These are phyloP conservation scores for Ambrosia artemisiifolia DNA, from an alignment of 129 eudicot species.

Conservation along the genomic window DNA sequence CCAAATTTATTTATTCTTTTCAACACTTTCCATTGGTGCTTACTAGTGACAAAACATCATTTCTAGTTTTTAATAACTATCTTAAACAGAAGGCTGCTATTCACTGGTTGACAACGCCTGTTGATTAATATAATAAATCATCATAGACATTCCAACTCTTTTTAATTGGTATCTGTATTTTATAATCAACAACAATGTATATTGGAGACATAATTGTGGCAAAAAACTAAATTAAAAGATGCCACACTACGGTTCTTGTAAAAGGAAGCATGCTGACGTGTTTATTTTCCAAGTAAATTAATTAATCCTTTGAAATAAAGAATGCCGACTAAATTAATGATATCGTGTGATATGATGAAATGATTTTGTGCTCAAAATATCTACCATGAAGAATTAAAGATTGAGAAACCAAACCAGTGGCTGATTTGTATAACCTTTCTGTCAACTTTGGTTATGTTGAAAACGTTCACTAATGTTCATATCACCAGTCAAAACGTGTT, in stretches of 20 bases:
- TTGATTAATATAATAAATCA: constrained; percentile 19
- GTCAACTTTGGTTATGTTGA: constrained; percentile 3
- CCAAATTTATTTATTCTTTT: constrained; percentile 6
- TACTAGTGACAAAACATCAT: constrained; percentile 1
- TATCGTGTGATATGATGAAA: constrained; percentile 9
- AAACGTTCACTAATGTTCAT: constrained; percentile 10
- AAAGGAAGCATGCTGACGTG: constrained; percentile 30
- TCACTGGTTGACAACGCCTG: constrained; percentile 30
- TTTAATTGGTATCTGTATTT: constrained; percentile 5
- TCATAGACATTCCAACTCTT: constrained; percentile 33
- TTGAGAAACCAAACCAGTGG: background rate
- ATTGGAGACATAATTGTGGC: background rate
- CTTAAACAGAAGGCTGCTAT: constrained; percentile 12
- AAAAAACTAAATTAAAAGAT: background rate
- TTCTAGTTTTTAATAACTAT: background rate
- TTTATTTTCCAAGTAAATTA: background rate
- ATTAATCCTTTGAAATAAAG: constrained; percentile 1
- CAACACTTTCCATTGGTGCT: constrained; percentile 28
- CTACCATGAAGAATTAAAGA: background rate
- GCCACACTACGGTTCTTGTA: constrained; percentile 10
- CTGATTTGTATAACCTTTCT: background rate
- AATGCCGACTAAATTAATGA: constrained; percentile 18
- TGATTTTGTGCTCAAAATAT: constrained; percentile 1
- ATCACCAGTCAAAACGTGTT: background rate
- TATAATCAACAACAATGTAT: background rate